Base-by-base conservation (phyloP, 768 basidiomycete species). In the Fomitopsis serialis region DNA sequence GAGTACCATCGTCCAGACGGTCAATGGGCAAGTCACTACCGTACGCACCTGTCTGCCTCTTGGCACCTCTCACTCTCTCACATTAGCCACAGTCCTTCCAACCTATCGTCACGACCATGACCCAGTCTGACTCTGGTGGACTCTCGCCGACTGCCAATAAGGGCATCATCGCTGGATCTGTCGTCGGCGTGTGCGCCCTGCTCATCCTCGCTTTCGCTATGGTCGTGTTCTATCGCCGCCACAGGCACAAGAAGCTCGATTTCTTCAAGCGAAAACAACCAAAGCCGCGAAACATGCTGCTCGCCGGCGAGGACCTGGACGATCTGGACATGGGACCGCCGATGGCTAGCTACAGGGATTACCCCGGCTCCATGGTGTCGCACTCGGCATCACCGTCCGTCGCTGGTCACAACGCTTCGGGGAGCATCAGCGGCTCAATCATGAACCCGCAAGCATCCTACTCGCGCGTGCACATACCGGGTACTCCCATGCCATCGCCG, bases 151-250 rank as follows among this genome's bases (percentile, higher is more conserved):
- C 55, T 6, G 57, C 55, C 4, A 57, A 58, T 42, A 58, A 59
- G 21, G 62, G 59, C 47, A 65, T 70, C 21, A 65, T 71, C 43
- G 65, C 60, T 3, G 70, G 70, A 42, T 64, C 64, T 27, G 57
- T 63, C 22, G 63, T 61, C 32, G 69, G 64, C 24, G 70, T 68
- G 1, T 58, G 54, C 5, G 63, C 60, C 2, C 48, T 68, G 34
- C 37, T 64, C 29, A 35, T 61, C 35, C 57, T 70, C 35, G 27
- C 68, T n/a, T 45, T 63, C 35, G 60, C 62, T 21, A 51, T 69
- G 10, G 54, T 66, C 25, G 55, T 65, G 53, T 70, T 67, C 62
- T 65, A 66, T 40, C 63, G 63, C 21, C 61, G 66, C 3, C 63
- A 66, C 43, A 59, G 65, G 53, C 50, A 53, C 48, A 60, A 62